phyloP scores from a whole-genome alignment of 495 filamentous ascomycete genomes.

The Penicillium verhagenii region DNA sequence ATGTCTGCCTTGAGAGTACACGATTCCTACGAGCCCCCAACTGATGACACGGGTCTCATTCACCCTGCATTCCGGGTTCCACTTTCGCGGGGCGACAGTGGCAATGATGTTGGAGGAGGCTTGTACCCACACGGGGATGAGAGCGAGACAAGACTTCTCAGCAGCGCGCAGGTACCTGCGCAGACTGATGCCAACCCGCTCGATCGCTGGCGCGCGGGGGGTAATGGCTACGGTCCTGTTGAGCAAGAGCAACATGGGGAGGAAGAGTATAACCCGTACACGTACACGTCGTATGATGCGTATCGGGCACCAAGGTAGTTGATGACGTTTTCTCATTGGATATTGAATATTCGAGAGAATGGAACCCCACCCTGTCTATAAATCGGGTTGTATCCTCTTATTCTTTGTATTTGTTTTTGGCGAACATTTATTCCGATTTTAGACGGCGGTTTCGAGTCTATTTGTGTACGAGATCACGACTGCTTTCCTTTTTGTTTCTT shows the following conservation, averaged over 20 bases:
- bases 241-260: constrained; percentile 45
- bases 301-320: constrained; percentile 31
- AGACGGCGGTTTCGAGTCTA: not conserved
- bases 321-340: no score
- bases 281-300: constrained; percentile 41
- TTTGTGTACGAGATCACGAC: constrained; percentile 2
- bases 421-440: not conserved
- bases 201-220: constrained; percentile 48
- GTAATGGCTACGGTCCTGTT: constrained; percentile 44
- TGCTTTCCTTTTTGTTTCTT: not conserved
- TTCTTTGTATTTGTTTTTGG: not conserved
- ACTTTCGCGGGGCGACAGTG: constrained; percentile 29
- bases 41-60: constrained; percentile 20
- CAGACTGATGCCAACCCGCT: constrained; percentile 27
- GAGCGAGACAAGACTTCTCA: constrained; percentile 45
- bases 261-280: constrained; percentile 35
- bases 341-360: not conserved
- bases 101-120: constrained; percentile 15
- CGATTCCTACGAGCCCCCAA: constrained; percentile 29
- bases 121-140: constrained; percentile 43
- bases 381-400: not conserved
- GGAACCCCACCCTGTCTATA: not conserved
- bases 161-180: constrained; percentile 40
- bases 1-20: constrained; percentile 27
- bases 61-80: constrained; percentile 42